Evolutionary conservation across 106 monocot species (phyloP).

Genomic region (Allium cepa): DNA sequence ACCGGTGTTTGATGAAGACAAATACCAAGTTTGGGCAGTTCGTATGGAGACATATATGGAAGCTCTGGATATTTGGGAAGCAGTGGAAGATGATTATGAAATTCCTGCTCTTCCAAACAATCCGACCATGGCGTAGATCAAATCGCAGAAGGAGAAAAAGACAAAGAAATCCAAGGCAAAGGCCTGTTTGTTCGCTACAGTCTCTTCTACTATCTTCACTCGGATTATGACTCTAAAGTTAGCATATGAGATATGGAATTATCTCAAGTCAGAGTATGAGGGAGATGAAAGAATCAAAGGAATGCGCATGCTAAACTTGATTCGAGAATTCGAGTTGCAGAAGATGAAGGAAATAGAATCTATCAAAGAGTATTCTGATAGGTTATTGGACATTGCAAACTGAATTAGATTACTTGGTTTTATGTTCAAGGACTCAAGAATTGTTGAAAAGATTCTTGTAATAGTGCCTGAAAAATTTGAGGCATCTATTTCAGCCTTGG

Average conservation of each 20-base stretch:
- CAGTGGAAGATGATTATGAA: too few relatives aligned
- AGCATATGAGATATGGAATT: not conserved
- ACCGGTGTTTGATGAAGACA: too few relatives aligned
- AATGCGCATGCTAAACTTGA: not conserved
- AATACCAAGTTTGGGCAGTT: too few relatives aligned
- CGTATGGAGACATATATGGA: too few relatives aligned
- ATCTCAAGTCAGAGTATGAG: not conserved
- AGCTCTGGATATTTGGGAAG: too few relatives aligned
- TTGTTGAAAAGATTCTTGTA: slow-evolving; percentile 5
- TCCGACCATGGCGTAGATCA: not conserved
- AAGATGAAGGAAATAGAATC: not conserved
- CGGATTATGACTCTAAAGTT: not conserved
- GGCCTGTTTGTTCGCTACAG: not conserved
- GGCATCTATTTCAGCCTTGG: not conserved
- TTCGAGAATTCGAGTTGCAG: not conserved
- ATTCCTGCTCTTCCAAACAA: too few relatives aligned
- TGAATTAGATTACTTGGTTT: not conserved
- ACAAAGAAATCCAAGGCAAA: not conserved
- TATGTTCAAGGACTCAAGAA: not conserved
- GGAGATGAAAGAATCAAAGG: slow-evolving; percentile 4
- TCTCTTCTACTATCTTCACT: too few relatives aligned
- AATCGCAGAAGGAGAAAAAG: not conserved
- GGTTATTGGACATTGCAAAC: not conserved
- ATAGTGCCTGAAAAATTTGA: not conserved
- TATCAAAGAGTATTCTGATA: not conserved